These are phyloP conservation scores for Suillus lakei DNA, from an alignment of 768 basidiomycete genomes.

Conservation along the genomic window DNA sequence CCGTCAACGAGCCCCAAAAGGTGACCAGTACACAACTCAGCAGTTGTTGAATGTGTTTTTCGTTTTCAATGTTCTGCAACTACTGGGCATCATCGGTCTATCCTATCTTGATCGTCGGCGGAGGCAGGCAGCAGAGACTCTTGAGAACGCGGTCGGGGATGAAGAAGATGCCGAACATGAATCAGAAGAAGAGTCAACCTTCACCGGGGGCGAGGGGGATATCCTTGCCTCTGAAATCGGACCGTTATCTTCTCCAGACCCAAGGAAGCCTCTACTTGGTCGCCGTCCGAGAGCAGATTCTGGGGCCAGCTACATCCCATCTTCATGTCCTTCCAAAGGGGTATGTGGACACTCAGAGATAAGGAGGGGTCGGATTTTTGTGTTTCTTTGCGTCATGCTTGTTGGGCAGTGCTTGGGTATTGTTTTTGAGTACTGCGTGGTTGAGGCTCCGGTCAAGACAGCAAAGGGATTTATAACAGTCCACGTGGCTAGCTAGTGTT, in stretches of 20 bases:
- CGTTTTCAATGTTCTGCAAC: constrained; percentile 59
- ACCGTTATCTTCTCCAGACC: constrained; percentile 10
- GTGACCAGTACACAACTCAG: constrained; percentile 45
- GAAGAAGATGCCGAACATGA: not conserved
- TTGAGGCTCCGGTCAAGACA: constrained; percentile 53
- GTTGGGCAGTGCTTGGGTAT: constrained; percentile 60
- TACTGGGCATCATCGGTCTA: constrained; percentile 54
- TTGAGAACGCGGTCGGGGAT: not conserved
- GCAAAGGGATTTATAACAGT: constrained; percentile 25
- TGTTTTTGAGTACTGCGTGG: constrained; percentile 69
- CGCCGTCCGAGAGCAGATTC: constrained; percentile 3
- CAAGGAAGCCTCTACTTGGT: constrained; percentile 19
- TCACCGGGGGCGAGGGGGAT: constrained; percentile 4
- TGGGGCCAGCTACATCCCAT: constrained; percentile 4
- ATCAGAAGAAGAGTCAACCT: constrained; percentile 5
- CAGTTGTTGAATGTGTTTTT: constrained; percentile 62
- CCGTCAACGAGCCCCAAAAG: constrained; percentile 16
- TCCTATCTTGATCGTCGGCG: constrained; percentile 51
- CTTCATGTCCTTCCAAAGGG: constrained; percentile 19
- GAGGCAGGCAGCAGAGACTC: constrained; percentile 25
- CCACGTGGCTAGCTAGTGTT: constrained; percentile 1
- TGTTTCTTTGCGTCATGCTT: constrained; percentile 43
- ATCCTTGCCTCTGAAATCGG: constrained; percentile 13
- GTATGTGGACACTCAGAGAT: constrained; percentile 38
- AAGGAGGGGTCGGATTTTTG: constrained; percentile 56